A percentile compares a stretch with the other conserved stretches of the same genome.
These are phyloP conservation scores for Boletus huronensis DNA, from an alignment of 768 basidiomycete species.

Conservation along the genomic window DNA sequence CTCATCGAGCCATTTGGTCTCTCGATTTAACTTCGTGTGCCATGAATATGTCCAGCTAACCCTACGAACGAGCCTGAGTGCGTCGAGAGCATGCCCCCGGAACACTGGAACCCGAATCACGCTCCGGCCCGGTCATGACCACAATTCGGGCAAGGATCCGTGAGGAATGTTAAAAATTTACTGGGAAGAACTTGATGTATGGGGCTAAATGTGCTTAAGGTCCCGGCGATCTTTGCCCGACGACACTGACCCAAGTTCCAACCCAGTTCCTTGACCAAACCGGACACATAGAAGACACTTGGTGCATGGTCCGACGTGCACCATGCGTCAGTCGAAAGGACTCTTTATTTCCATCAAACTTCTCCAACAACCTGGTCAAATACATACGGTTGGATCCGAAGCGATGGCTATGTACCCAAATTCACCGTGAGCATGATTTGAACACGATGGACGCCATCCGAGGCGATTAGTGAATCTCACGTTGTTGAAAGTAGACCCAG, in stretches of 20 bases:
- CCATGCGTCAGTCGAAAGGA: not conserved
- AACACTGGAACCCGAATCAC: not conserved
- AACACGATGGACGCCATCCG: not conserved
- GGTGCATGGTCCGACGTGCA: not conserved
- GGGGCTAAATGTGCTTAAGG: not conserved
- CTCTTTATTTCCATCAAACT: not conserved
- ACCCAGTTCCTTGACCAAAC: not conserved
- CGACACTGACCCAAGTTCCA: not conserved
- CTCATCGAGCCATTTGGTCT: not conserved
- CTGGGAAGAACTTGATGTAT: not conserved
- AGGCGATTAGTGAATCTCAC: conserved; percentile 26
- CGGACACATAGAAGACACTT: not conserved
- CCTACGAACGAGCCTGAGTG: not conserved
- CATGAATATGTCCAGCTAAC: not conserved
- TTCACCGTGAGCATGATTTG: conserved; percentile 3
- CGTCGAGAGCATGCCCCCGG: not conserved
- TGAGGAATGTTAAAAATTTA: not conserved
- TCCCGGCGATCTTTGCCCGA: not conserved
- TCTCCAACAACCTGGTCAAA: conserved; percentile 11
- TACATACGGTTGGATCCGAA: conserved; percentile 32
- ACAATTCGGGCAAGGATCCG: not conserved
- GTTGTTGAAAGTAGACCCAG: conserved; percentile 43
- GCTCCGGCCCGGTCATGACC: not conserved
- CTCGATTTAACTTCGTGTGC: not conserved
- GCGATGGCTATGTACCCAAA: conserved; percentile 25